phyloP scores from a whole-genome alignment of 2,329 filamentous ascomycete species.

The Calonectria hongkongensis region DNA sequence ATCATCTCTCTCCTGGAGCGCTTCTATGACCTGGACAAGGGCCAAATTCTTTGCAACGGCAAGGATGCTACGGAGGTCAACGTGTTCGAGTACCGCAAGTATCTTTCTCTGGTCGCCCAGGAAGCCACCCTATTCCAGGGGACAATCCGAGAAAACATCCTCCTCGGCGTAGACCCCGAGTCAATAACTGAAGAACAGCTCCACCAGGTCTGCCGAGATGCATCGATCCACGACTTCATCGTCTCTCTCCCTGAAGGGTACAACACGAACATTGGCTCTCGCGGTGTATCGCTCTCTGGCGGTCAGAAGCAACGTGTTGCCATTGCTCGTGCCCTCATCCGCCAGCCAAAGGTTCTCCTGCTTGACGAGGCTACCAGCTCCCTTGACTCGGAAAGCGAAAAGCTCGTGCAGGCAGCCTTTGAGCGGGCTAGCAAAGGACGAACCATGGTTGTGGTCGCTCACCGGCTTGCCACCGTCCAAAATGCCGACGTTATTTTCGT shows the following conservation, averaged over 20 bases:
- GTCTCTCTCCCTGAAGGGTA: slow-evolving; percentile 80
- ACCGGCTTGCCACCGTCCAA: slow-evolving; percentile 85
- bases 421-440: slow-evolving; percentile 76
- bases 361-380: slow-evolving; percentile 85
- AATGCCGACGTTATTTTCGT: slow-evolving; percentile 89
- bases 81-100: slow-evolving; percentile 76
- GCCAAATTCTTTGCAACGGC: slow-evolving; percentile 79
- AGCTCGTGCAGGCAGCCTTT: slow-evolving; percentile 80
- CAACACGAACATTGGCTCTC: slow-evolving; percentile 79
- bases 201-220: slow-evolving; percentile 73
- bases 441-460: slow-evolving; percentile 85
- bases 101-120: slow-evolving; percentile 83
- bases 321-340: slow-evolving; percentile 81
- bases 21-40: slow-evolving; percentile 82
- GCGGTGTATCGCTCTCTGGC: slow-evolving; percentile 80
- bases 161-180: slow-evolving; percentile 76
- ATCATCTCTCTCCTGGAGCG: slow-evolving; percentile 79
- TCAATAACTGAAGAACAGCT: slow-evolving; percentile 71
- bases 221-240: slow-evolving; percentile 84
- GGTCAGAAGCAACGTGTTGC: slow-evolving; percentile 83
- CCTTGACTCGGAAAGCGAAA: slow-evolving; percentile 78
- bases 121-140: slow-evolving; percentile 84
- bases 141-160: slow-evolving; percentile 81
- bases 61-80: slow-evolving; percentile 75
- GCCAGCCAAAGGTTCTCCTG: slow-evolving; percentile 79